Evolutionary conservation across 805 yeast species (phyloP), one percentile per base, ranked within the genome.

Genomic region (Lipomyces mesembrius): DNA sequence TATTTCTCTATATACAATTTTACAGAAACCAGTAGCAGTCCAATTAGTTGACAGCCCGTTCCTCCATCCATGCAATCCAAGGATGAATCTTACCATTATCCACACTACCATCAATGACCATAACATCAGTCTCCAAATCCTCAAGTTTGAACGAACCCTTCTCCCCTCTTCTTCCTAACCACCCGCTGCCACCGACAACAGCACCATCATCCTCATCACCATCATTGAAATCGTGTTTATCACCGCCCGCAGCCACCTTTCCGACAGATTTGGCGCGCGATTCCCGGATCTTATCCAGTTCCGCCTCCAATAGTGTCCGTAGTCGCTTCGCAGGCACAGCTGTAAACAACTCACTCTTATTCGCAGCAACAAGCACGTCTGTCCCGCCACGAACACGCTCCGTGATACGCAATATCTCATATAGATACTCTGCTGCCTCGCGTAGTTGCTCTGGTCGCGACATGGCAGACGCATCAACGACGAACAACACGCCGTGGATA

Each of bases 311-410:
- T 53, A 86, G 76, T 32, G 81, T 81, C 71, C 80, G 83, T 61
- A 93, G 84, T 74, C 89, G 87, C 60, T 78, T 73, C 9, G 87
- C 81, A 25, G 95, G 94, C 72, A 91, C 84, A 17, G 96, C 85
- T 68, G 92, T 91, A 79, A 95, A 95, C 52, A 88, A 83, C 73
- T 95, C 98, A 61, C 85, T 84, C 77, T 94, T 94, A 80, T 94
- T 94, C 68, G 95, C 87, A 20, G 93, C 95, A 66, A 95, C 79
- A 59, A 90, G 79, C 54, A 90, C 81, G 82, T 79, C 71, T 78
- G 79, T 75, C 91, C 98, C 1, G 81, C 54, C 92, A 79, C 59
- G 84, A 81, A 75, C 87, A 83, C 68, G 92, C 77, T 67, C 84
- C 83, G 67, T 82, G 81, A 0, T 92, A 89, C 3, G 88, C 43